These are phyloP conservation scores for Teratosphaeria epicoccoides DNA, from an alignment of 2,329 filamentous ascomycete species.

Conservation along the genomic window DNA sequence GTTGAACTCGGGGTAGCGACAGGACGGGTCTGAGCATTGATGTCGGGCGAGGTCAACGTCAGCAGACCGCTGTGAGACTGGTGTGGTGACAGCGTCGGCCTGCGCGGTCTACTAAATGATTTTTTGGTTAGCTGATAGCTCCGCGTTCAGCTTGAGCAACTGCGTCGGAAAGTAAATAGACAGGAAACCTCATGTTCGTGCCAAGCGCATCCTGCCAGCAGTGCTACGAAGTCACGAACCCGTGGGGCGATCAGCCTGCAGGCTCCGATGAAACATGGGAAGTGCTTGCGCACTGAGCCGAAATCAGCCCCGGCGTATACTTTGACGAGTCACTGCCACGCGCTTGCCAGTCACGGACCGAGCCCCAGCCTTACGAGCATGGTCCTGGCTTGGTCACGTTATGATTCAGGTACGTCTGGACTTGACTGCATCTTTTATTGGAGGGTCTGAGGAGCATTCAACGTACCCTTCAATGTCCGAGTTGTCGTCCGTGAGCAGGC, in stretches of 20 bases:
- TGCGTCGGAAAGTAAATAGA: background rate
- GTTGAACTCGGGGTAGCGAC: constrained; percentile 9
- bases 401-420: background rate
- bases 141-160: background rate
- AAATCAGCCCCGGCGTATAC: background rate
- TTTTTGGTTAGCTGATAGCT: constrained; percentile 8
- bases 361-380: background rate
- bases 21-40: constrained; percentile 18
- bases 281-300: background rate
- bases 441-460: background rate
- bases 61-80: constrained; percentile 40
- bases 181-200: background rate
- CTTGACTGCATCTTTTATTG: background rate
- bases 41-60: constrained; percentile 39
- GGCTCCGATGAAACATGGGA: background rate
- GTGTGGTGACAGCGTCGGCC: constrained; percentile 31
- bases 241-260: background rate
- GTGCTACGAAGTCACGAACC: constrained; percentile 1
- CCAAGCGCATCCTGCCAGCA: constrained; percentile 1
- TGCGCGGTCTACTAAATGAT: constrained; percentile 14
- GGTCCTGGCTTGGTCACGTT: background rate
- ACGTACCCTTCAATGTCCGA: constrained; percentile 34
- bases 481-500: constrained; percentile 41
- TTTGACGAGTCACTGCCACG: background rate
- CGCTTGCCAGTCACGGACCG: background rate